phyloP scores from a whole-genome alignment of 2,329 filamentous ascomycete genomes.

The Aspergillus vadensis region DNA sequence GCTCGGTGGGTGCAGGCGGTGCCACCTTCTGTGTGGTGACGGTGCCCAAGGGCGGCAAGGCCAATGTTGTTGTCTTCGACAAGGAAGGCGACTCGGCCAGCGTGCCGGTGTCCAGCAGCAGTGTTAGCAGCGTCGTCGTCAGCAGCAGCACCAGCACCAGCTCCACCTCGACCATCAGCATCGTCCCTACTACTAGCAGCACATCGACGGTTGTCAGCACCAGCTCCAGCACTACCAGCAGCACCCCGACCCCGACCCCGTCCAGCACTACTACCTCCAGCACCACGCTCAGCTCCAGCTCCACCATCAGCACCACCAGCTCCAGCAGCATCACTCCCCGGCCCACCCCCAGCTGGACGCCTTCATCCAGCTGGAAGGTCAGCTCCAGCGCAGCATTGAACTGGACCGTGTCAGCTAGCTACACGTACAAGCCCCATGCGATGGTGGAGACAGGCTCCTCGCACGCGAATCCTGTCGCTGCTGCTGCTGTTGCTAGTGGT shows the following conservation, averaged over 20 bases:
- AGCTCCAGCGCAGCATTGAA: constrained; percentile 13
- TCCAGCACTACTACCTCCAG: constrained; percentile 15
- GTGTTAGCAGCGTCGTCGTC: constrained; percentile 13
- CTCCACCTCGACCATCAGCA: constrained; percentile 17
- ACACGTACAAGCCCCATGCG: constrained; percentile 17
- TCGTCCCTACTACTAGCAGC: constrained; percentile 16
- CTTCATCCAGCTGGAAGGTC: constrained; percentile 10
- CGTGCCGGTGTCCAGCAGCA: background rate
- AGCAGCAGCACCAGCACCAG: constrained; percentile 11
- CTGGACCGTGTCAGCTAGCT: constrained; percentile 11
- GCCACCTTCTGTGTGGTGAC: constrained; percentile 76
- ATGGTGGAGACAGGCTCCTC: constrained; percentile 16
- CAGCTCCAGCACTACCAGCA: background rate
- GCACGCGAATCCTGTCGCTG: background rate
- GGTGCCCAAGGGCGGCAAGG: constrained; percentile 65
- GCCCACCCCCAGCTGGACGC: background rate
- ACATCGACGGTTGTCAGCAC: constrained; percentile 18
- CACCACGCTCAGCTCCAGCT: constrained; percentile 15
- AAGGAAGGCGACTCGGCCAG: constrained; percentile 26
- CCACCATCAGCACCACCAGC: constrained; percentile 20
- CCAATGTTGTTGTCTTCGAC: constrained; percentile 67
- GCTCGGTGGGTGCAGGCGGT: constrained; percentile 65
- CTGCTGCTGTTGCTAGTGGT: background rate
- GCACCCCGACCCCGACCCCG: constrained; percentile 17
- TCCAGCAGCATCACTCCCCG: constrained; percentile 15